Conservation (phyloP, 805 yeast species). For the Candida fluviatilis region DNA sequence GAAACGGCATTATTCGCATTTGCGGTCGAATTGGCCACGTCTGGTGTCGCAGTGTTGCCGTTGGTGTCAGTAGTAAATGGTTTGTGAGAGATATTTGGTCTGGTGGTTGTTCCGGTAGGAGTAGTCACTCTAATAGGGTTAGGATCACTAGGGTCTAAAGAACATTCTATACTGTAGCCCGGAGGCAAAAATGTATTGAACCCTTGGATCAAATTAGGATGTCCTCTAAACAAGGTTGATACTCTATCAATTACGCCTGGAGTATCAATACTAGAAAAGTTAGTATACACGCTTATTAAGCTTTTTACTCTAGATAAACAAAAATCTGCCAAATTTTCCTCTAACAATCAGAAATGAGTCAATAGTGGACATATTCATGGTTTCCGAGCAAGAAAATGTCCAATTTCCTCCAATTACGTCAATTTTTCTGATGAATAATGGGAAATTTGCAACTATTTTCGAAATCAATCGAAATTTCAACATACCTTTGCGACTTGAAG, state of each 20-base stretch:
- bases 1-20: not conserved
- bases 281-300: too few relatives aligned
- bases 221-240: slow-evolving; percentile 85
- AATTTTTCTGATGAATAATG: too few relatives aligned
- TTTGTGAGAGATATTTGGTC: slow-evolving; percentile 43
- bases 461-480: slow-evolving; percentile 11
- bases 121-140: slow-evolving; percentile 92
- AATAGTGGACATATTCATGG: too few relatives aligned
- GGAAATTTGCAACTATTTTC: too few relatives aligned
- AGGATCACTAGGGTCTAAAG: slow-evolving; percentile 83
- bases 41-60: slow-evolving; percentile 8
- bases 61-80: slow-evolving; percentile 15
- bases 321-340: too few relatives aligned
- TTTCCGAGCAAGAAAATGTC: too few relatives aligned
- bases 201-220: slow-evolving; percentile 91
- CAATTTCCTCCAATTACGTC: too few relatives aligned
- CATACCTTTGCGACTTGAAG: slow-evolving; percentile 84
- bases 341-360: too few relatives aligned
- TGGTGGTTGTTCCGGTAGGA: slow-evolving; percentile 83
- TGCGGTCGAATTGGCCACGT: slow-evolving; percentile 7
- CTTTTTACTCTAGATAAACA: too few relatives aligned
- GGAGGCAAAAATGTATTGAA: slow-evolving; percentile 97
- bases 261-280: slow-evolving; percentile 66
- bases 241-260: slow-evolving; percentile 98
- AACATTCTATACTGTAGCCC: slow-evolving; percentile 91